Percentiles rank a stretch among this genome's conserved stretches.
These are phyloP conservation scores for Wickerhamiella musiphila DNA, from an alignment of 805 yeast species.

Conservation along the genomic window DNA sequence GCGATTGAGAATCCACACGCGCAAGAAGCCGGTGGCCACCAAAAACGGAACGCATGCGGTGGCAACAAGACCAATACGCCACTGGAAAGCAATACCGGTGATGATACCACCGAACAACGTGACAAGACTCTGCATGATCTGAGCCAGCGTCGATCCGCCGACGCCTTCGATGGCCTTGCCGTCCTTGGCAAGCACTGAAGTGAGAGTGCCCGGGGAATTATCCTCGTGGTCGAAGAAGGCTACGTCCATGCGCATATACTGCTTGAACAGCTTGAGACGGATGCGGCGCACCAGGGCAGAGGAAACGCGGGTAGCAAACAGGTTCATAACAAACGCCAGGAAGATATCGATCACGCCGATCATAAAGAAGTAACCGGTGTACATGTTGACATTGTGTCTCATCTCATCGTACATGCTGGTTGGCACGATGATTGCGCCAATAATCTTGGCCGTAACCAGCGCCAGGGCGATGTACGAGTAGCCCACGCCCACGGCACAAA, in stretches of 20 bases:
- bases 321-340: conserved; percentile 13
- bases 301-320: conserved; percentile 16
- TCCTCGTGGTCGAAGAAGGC: conserved; percentile 22
- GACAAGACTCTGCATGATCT: conserved; percentile 22
- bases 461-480: conserved; percentile 24
- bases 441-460: conserved; percentile 23
- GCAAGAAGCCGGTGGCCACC: conserved; percentile 25
- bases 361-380: conserved; percentile 22
- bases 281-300: conserved; percentile 21
- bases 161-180: conserved; percentile 25
- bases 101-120: conserved; percentile 25
- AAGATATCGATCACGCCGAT: conserved; percentile 19
- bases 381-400: conserved; percentile 22
- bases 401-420: conserved; percentile 18
- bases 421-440: conserved; percentile 21
- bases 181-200: conserved; percentile 24
- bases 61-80: conserved; percentile 27
- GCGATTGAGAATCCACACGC: conserved; percentile 20
- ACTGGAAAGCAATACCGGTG: conserved; percentile 24
- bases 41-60: conserved; percentile 24
- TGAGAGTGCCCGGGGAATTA: conserved; percentile 24
- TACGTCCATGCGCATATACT: conserved; percentile 23
- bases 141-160: conserved; percentile 27
- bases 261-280: conserved; percentile 19
- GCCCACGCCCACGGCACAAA: conserved; percentile 20